Evolutionary conservation across 1,139 yeast genomes (phyloP).

Genomic region (Saccharomycopsis hybrid): DNA sequence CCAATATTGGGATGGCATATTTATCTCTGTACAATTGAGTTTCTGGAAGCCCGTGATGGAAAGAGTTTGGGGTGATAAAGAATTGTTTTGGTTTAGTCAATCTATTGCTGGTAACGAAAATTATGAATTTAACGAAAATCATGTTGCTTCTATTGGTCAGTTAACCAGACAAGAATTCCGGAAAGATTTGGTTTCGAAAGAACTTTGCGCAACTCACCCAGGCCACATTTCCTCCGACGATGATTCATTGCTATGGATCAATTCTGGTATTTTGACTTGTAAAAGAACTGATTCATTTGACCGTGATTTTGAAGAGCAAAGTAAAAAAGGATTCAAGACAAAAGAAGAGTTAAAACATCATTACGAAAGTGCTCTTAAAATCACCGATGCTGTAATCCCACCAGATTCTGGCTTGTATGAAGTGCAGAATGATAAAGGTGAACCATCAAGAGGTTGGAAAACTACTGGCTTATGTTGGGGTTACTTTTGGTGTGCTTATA

Average conservation of each 20-base stretch:
- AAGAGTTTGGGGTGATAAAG: constrained; percentile 58
- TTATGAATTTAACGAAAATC: constrained; percentile 43
- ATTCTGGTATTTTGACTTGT: constrained; percentile 60
- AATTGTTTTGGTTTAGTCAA: constrained; percentile 56
- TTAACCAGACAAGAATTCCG: constrained; percentile 27
- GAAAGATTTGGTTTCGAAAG: constrained; percentile 35
- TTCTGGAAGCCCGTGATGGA: constrained; percentile 36
- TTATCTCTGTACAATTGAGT: constrained; percentile 39
- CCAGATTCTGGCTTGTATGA: constrained; percentile 41
- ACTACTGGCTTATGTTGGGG: constrained; percentile 46
- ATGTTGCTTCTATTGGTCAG: constrained; percentile 49
- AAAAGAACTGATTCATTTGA: constrained; percentile 39
- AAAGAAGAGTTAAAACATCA: constrained; percentile 29
- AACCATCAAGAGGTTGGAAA: constrained; percentile 57
- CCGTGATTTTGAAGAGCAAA: constrained; percentile 30
- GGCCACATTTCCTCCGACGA: constrained; percentile 52
- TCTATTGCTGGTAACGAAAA: constrained; percentile 46
- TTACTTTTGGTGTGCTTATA: constrained; percentile 58
- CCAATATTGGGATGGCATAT: constrained; percentile 37
- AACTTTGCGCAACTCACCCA: constrained; percentile 63
- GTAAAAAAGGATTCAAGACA: constrained; percentile 25
- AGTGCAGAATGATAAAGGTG: constrained; percentile 33
- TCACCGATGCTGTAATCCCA: constrained; percentile 51
- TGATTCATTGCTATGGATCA: constrained; percentile 50
- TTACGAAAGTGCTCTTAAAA: constrained; percentile 40